phyloP scores from a whole-genome alignment of 305 asterid genomes.

The Fraxinus paxiana region DNA sequence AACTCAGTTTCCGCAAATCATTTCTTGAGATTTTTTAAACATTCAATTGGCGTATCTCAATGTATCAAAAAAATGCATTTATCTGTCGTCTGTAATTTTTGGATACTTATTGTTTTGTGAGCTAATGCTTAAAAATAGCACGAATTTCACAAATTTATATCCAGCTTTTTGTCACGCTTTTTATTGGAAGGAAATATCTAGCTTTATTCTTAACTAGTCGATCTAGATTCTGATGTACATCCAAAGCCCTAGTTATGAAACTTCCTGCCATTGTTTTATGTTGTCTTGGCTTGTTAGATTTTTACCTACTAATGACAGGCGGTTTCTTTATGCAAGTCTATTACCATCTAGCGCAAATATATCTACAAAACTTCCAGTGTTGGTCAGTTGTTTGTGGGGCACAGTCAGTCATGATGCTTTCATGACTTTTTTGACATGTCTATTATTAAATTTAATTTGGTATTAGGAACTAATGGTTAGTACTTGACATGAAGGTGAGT shows the following conservation, averaged over 20 bases:
- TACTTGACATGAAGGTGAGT: neutral
- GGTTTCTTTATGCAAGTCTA: neutral
- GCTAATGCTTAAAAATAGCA: constrained; percentile 1
- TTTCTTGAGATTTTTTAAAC: neutral
- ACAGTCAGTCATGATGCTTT: constrained; percentile 2
- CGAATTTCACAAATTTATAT: neutral
- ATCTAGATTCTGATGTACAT: constrained; percentile 9
- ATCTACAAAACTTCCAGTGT: neutral
- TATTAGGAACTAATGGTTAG: neutral
- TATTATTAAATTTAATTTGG: neutral
- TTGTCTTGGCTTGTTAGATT: neutral
- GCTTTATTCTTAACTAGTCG: constrained; percentile 2
- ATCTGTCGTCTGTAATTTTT: neutral
- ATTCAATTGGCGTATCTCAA: neutral
- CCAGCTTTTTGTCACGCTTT: neutral
- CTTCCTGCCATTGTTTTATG: neutral
- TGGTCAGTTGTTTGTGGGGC: neutral
- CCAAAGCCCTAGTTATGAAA: neutral
- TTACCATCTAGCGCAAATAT: neutral
- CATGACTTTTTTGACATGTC: neutral
- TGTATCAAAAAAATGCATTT: neutral
- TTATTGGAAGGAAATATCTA: neutral
- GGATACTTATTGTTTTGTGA: neutral
- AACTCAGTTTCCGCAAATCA: neutral
- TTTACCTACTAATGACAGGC: neutral